Conservation (phyloP, 345 rosid species). For the Mallotus nudiflorus region DNA sequence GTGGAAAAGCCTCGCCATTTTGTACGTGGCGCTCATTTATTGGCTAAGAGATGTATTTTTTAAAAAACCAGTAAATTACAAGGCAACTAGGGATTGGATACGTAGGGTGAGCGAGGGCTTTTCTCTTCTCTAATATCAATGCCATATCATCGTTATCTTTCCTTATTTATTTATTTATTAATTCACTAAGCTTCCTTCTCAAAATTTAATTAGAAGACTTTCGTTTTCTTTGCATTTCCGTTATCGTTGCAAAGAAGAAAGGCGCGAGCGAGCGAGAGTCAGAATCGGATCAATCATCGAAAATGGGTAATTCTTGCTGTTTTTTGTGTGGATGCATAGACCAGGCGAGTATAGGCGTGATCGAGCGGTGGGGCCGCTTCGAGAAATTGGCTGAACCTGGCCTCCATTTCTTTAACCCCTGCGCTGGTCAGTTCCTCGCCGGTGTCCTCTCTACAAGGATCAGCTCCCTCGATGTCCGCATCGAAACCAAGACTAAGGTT, state of each 20-base stretch:
- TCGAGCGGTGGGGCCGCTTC: conserved; percentile 94
- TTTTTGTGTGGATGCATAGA: conserved; percentile 62
- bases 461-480: conserved; percentile 79
- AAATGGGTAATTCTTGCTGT: conserved; percentile 67
- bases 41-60: too few species aligned
- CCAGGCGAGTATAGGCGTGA: conserved; percentile 79
- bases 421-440: conserved; percentile 71
- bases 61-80: too few species aligned
- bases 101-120: too few species aligned
- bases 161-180: too few species aligned
- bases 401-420: conserved; percentile 69
- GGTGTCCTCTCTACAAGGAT: conserved; percentile 89
- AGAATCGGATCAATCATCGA: not conserved
- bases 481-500: conserved; percentile 97
- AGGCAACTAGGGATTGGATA: too few species aligned
- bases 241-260: not conserved
- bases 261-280: not conserved
- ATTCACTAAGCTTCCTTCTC: too few species aligned
- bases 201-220: too few species aligned
- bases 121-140: too few species aligned
- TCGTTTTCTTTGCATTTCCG: too few species aligned
- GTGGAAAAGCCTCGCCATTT: too few species aligned
- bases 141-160: too few species aligned
- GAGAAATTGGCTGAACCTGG: conserved; percentile 85
- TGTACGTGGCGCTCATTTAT: too few species aligned